Evolutionary conservation across 805 yeast species (phyloP).

Genomic region (Yarrowia phangngaensis): DNA sequence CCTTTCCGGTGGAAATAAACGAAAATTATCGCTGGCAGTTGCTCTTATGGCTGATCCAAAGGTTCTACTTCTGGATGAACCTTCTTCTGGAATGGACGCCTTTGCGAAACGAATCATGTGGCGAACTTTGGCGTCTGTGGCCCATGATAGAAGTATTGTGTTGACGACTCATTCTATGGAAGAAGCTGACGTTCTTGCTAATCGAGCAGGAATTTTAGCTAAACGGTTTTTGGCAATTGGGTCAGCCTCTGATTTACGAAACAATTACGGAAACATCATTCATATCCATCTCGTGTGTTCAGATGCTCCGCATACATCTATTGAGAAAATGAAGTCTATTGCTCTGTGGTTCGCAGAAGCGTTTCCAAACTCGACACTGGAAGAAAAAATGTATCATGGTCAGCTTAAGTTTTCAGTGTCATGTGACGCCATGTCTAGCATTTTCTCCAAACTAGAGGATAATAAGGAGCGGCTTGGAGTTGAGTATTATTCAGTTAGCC

Average conservation of each 20-base stretch:
- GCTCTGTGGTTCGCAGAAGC: conserved; percentile 32
- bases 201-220: conserved; percentile 40
- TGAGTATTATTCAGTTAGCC: conserved; percentile 37
- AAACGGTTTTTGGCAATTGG: conserved; percentile 39
- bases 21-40: conserved; percentile 40
- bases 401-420: conserved; percentile 38
- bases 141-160: conserved; percentile 39
- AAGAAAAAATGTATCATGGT: conserved; percentile 38
- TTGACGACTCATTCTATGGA: conserved; percentile 43
- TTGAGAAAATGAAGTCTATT: conserved; percentile 34
- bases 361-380: conserved; percentile 35
- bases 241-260: conserved; percentile 34
- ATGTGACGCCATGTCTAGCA: conserved; percentile 29
- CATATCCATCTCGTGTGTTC: conserved; percentile 37
- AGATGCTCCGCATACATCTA: conserved; percentile 35
- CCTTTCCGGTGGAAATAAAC: conserved; percentile 41
- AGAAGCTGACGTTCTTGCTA: conserved; percentile 41
- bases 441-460: conserved; percentile 31
- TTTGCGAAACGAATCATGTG: conserved; percentile 42
- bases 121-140: conserved; percentile 38
- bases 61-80: conserved; percentile 41
- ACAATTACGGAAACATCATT: conserved; percentile 36
- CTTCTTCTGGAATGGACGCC: conserved; percentile 43
- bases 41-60: conserved; percentile 41
- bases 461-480: conserved; percentile 31